Base-by-base conservation (phyloP, 768 basidiomycete species). In the Neoboletus magnificus region DNA sequence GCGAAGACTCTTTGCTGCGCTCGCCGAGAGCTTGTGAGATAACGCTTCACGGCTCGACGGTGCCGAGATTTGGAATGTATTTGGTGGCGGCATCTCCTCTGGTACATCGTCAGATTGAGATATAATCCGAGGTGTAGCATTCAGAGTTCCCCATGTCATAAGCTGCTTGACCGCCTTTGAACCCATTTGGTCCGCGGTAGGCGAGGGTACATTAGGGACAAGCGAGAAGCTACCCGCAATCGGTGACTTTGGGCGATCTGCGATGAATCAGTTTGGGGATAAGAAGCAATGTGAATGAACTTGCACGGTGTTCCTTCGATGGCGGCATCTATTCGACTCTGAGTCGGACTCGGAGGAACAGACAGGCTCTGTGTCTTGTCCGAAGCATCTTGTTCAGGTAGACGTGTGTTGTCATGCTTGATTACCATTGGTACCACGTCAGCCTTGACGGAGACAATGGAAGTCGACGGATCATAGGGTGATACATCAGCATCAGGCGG, bases 81-180 rank as follows among this genome's bases (percentile, higher is more conserved):
- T 78, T 6, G 81, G 77, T 16, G 76, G 71, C 9, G 46, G 74
- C 60, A 61, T 64, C 73, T 62, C 66, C 52, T 80, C 79, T 3
- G 73, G 68, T 5, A 79, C 74, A 61, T 88, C 82, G 35, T 85
- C 80, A 11, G 79, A 73, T 62, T 81, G 76, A 12, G 85, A 84
- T 60, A 98, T 81, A 5, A 97, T 80, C 50, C 96, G 86, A 4
- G 97, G 97, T 10, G 97, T 98, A 16, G 91, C 87, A 60, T 87
- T 84, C 23, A 98, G 78, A 13, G 93, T 94, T 2, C 97, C 97
- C 93, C 93, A 95, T 13, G 97, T 99, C 89, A 98, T 93, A 16
- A 99, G 82, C 62, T 98, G 87, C 65, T 93, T 93, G 49, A 98
- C 79, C 1, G 91, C 89, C 5, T 79, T 75, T 2, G 93, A 83